These are phyloP conservation scores for Malus asiatica DNA, from an alignment of 306 rosid species.

Conservation along the genomic window DNA sequence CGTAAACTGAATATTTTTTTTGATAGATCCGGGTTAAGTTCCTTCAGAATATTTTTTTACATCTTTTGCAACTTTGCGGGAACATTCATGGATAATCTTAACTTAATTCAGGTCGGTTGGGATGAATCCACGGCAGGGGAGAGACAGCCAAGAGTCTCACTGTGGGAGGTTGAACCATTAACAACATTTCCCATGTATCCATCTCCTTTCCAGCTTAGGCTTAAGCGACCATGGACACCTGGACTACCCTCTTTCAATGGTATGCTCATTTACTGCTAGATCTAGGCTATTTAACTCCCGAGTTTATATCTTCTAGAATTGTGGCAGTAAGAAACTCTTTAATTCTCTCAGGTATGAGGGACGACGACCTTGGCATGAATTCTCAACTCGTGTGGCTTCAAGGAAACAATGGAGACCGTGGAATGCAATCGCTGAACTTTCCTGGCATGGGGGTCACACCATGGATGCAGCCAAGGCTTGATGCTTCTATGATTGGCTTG, in stretches of 20 bases:
- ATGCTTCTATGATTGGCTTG: conserved; percentile 68
- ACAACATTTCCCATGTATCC: conserved; percentile 99
- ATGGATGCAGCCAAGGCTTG: conserved; percentile 91
- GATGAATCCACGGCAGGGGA: conserved; percentile 99
- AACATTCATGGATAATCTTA: neutral
- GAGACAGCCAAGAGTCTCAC: conserved; percentile 91
- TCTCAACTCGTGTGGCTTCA: conserved; percentile 81
- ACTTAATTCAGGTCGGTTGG: conserved; percentile 84
- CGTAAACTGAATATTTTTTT: neutral
- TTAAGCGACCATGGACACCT: conserved; percentile 91
- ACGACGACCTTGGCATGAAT: conserved; percentile 67
- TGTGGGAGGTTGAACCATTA: conserved; percentile 97
- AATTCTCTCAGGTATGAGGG: conserved; percentile 65
- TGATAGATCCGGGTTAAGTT: neutral
- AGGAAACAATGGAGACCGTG: conserved; percentile 65
- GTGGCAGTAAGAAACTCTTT: neutral
- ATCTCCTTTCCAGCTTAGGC: conserved; percentile 83
- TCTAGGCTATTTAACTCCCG: neutral
- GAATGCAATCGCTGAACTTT: conserved; percentile 68
- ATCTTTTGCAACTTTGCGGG: neutral
- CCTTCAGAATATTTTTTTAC: neutral
- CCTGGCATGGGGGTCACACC: conserved; percentile 77
- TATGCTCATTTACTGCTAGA: conserved; percentile 23
- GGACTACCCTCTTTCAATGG: conserved; percentile 87
- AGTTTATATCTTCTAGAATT: neutral